Evolutionary conservation across 306 rosid genomes (phyloP).

Genomic region (Medicago ruthenica): DNA sequence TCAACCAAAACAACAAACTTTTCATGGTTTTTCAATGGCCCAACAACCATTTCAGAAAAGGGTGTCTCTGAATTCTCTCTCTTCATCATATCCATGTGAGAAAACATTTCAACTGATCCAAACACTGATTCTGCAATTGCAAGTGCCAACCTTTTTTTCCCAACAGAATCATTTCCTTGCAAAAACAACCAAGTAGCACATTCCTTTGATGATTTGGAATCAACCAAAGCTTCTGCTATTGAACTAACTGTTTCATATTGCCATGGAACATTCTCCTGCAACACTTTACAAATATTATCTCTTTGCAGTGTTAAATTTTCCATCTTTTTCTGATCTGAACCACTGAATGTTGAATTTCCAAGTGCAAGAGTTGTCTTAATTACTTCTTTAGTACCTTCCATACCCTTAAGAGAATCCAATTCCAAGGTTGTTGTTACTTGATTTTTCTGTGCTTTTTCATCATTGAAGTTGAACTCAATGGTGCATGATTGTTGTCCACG

Average conservation of each 20-base stretch:
- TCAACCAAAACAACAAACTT: slow-evolving; percentile 74
- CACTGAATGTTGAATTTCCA: slow-evolving; percentile 68
- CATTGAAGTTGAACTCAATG: slow-evolving; percentile 79
- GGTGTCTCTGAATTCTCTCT: slow-evolving; percentile 42
- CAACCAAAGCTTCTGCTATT: slow-evolving; percentile 69
- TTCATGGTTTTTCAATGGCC: slow-evolving; percentile 55
- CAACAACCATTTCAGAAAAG: slow-evolving; percentile 48
- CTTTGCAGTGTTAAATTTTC: slow-evolving; percentile 48
- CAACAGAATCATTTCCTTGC: slow-evolving; percentile 76
- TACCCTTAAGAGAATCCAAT: slow-evolving; percentile 60
- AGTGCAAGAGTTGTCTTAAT: slow-evolving; percentile 85
- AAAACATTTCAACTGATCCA: slow-evolving; percentile 65
- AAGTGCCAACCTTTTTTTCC: slow-evolving; percentile 73
- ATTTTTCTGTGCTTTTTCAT: slow-evolving; percentile 46
- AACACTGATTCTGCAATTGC: slow-evolving; percentile 80
- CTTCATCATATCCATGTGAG: slow-evolving; percentile 58
- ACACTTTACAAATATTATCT: slow-evolving; percentile 66
- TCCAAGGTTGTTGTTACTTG: slow-evolving; percentile 48
- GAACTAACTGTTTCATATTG: slow-evolving; percentile 76
- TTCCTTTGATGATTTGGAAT: slow-evolving; percentile 55
- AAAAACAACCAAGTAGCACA: slow-evolving; percentile 69
- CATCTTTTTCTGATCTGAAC: slow-evolving; percentile 48
- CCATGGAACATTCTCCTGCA: slow-evolving; percentile 97
- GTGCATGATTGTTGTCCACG: slow-evolving; percentile 83
- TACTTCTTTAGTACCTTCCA: slow-evolving; percentile 63